These are phyloP conservation scores for Tetracladium maxilliforme DNA, from an alignment of 2,329 filamentous ascomycete species.

Conservation along the genomic window DNA sequence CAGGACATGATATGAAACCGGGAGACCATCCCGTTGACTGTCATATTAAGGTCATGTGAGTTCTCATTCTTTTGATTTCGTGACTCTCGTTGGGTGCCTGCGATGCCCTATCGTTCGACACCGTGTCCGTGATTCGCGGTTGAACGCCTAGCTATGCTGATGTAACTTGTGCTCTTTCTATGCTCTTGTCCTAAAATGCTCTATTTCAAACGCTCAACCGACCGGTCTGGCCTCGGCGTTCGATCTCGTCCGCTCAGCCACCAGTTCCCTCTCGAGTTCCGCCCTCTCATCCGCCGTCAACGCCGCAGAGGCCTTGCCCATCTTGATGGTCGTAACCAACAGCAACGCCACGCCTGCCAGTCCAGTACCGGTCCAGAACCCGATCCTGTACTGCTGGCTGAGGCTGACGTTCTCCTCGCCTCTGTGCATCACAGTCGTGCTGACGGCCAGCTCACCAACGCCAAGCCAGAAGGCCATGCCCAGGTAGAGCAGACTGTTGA, in stretches of 20 bases:
- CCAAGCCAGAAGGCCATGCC: slow-evolving; percentile 60
- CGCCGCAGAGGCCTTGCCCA: slow-evolving; percentile 37
- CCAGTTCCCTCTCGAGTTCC: slow-evolving; percentile 8
- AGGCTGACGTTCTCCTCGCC: slow-evolving; percentile 19
- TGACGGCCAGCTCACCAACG: slow-evolving; percentile 47
- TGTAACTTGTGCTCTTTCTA: no score
- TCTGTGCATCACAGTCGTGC: slow-evolving; percentile 23
- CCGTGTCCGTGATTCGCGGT: no score
- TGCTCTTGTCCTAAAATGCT: no score
- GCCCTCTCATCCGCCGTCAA: slow-evolving; percentile 39
- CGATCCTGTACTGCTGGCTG: slow-evolving; percentile 42
- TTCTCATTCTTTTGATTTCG: no score
- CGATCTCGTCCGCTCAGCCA: neutral
- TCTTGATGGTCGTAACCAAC: slow-evolving; percentile 33
- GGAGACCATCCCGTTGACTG: no score
- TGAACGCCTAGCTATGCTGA: no score
- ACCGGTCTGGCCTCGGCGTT: no score
- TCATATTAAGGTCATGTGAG: no score
- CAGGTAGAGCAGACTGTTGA: slow-evolving; percentile 57
- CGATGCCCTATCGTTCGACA: no score
- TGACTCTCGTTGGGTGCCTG: no score
- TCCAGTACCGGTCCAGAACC: slow-evolving; percentile 51
- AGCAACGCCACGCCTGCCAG: slow-evolving; percentile 36
- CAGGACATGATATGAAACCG: no score
- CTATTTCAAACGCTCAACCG: no score